Conservation (phyloP, 1,284 basidiomycete species). For the Grifola frondosa region DNA sequence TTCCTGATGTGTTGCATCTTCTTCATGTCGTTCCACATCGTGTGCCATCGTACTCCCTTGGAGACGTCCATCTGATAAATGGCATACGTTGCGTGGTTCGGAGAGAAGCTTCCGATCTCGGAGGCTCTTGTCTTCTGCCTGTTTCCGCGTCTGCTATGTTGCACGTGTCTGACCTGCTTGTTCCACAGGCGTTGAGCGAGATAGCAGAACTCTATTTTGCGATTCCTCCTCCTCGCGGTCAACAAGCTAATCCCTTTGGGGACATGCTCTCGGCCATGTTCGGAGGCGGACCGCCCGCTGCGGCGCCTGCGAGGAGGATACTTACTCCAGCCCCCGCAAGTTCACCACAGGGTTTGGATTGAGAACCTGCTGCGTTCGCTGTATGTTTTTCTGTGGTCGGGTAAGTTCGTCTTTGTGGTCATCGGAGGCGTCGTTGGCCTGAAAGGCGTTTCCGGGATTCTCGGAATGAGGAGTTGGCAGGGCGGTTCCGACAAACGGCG, state of each 20-base stretch:
- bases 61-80: too few species aligned
- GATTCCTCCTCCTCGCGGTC: constrained; percentile 68
- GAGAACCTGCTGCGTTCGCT: constrained; percentile 12
- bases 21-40: background rate
- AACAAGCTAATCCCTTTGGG: constrained; percentile 75
- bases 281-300: constrained; percentile 45
- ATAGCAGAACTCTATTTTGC: constrained; percentile 79
- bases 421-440: too few species aligned
- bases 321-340: constrained; percentile 40
- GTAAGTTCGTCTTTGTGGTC: too few species aligned
- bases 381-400: background rate
- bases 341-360: constrained; percentile 38
- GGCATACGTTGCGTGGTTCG: too few species aligned
- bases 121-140: too few species aligned
- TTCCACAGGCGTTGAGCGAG: constrained; percentile 40
- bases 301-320: constrained; percentile 37
- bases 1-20: background rate
- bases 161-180: background rate
- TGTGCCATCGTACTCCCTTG: too few species aligned
- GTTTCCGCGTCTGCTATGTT: too few species aligned
- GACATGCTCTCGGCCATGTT: constrained; percentile 85
- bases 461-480: too few species aligned
- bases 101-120: too few species aligned
- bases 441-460: too few species aligned
- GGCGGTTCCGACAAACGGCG: too few species aligned